These are phyloP conservation scores for Rhynchosporium agropyri DNA, from an alignment of 2,329 filamentous ascomycete genomes.

Conservation along the genomic window DNA sequence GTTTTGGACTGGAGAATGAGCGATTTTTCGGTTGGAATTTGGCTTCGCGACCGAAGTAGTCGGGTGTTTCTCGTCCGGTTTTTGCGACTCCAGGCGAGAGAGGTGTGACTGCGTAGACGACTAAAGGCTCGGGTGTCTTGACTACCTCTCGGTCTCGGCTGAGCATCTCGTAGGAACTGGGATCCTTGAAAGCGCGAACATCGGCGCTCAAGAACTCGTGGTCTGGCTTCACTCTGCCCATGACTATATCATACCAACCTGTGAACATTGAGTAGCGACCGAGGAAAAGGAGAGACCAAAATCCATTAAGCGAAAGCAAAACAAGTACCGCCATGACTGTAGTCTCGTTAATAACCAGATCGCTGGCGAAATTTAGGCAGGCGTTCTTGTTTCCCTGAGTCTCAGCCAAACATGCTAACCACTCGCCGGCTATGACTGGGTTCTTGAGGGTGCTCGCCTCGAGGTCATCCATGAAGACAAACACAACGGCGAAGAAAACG, in stretches of 20 bases:
- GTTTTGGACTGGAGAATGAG: conserved; percentile 52
- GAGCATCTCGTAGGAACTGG: conserved; percentile 81
- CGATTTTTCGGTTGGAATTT: conserved; percentile 50
- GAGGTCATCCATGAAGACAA: conserved; percentile 82
- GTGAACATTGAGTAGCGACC: conserved; percentile 81
- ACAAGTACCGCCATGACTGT: conserved; percentile 82
- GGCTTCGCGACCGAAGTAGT: conserved; percentile 48
- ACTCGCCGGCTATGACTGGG: conserved; percentile 57
- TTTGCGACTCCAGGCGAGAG: conserved; percentile 35
- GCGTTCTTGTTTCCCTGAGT: conserved; percentile 61
- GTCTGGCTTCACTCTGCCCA: conserved; percentile 53
- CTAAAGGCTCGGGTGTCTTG: conserved; percentile 39
- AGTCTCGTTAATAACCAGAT: conserved; percentile 71
- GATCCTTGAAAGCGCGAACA: conserved; percentile 62
- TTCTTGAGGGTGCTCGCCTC: conserved; percentile 35
- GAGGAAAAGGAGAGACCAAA: conserved; percentile 83
- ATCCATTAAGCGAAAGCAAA: conserved; percentile 80
- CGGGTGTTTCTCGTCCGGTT: conserved; percentile 40
- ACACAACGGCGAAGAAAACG: conserved; percentile 90
- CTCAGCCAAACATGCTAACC: conserved; percentile 71
- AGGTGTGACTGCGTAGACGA: conserved; percentile 33
- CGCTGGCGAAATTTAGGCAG: conserved; percentile 64
- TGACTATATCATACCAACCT: conserved; percentile 75
- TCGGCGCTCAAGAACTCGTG: conserved; percentile 90
- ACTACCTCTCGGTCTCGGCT: conserved; percentile 44